A percentile compares a stretch with the other conserved stretches of the same genome.
These are phyloP conservation scores for Gloeophyllum trabeum DNA, from an alignment of 768 basidiomycete species.

Conservation along the genomic window DNA sequence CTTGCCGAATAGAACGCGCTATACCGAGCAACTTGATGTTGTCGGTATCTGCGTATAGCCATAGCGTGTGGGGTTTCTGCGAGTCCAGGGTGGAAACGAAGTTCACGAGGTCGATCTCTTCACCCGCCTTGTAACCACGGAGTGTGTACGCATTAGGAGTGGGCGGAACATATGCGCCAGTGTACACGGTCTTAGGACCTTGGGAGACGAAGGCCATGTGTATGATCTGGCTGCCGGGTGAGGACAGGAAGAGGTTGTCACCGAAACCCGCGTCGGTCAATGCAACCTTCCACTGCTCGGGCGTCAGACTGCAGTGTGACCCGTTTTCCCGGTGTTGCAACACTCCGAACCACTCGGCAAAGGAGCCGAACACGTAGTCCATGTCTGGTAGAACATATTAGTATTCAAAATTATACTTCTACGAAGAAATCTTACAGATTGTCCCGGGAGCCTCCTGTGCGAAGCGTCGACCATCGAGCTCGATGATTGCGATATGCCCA, in stretches of 20 bases:
- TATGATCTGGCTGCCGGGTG: too few species aligned
- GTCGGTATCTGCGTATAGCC: conserved; percentile 4
- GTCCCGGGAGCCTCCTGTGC: conserved; percentile 3
- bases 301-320: not conserved
- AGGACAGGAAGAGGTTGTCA: conserved; percentile 1
- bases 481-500: conserved; percentile 7
- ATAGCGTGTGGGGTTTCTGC: not conserved
- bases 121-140: too few species aligned
- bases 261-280: too few species aligned
- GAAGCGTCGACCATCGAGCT: conserved; percentile 8
- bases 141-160: too few species aligned
- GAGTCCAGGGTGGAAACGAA: conserved; percentile 6
- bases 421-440: conserved; percentile 7
- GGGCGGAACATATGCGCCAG: too few species aligned
- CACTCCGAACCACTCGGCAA: conserved; percentile 10
- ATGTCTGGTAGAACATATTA: too few species aligned
- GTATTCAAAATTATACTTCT: too few species aligned
- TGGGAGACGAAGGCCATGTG: too few species aligned
- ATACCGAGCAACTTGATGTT: conserved; percentile 1
- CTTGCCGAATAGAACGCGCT: conserved; percentile 4
- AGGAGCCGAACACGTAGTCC: too few species aligned
- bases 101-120: conserved; percentile 1
- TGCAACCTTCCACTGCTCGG: too few species aligned
- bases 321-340: conserved; percentile 1
- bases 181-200: too few species aligned